A percentile compares a stretch with the other conserved stretches of the same genome.
phyloP scores from a whole-genome alignment of 179 eudicot species.

The Beta corolliflora region DNA sequence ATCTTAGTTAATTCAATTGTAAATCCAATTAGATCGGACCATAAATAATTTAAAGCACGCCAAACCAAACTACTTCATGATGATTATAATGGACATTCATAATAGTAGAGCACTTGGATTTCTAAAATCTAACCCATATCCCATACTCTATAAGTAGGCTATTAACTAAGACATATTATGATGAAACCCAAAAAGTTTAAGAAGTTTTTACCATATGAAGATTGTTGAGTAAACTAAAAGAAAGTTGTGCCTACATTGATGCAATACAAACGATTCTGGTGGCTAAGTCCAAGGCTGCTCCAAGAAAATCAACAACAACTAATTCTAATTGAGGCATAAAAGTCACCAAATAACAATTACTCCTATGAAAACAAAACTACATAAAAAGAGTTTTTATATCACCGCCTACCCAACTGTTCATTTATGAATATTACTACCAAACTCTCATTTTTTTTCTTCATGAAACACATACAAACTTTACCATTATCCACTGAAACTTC shows the following conservation, averaged over 20 bases:
- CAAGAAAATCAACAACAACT: neutral
- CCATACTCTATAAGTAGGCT: neutral
- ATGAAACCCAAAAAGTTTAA: neutral
- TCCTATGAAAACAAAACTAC: neutral
- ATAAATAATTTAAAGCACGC: no score
- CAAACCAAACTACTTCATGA: no score
- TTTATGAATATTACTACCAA: constrained; percentile 9
- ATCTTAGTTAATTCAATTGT: no score
- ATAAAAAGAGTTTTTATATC: neutral
- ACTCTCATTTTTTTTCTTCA: neutral
- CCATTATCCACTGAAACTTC: constrained; percentile 35
- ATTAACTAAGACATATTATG: neutral
- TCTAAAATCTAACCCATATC: no score
- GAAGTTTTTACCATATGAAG: neutral
- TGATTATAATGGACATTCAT: no score
- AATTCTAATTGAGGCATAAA: neutral
- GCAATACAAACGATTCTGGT: neutral
- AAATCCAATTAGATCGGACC: no score
- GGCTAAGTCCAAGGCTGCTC: neutral
- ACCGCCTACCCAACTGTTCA: constrained; percentile 9
- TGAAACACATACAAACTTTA: neutral
- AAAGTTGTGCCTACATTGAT: neutral
- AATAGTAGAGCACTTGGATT: no score
- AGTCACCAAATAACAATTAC: constrained; percentile 15
- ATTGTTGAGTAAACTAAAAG: neutral